phyloP scores from a whole-genome alignment of 805 yeast species.

The Ogataea allantospora region DNA sequence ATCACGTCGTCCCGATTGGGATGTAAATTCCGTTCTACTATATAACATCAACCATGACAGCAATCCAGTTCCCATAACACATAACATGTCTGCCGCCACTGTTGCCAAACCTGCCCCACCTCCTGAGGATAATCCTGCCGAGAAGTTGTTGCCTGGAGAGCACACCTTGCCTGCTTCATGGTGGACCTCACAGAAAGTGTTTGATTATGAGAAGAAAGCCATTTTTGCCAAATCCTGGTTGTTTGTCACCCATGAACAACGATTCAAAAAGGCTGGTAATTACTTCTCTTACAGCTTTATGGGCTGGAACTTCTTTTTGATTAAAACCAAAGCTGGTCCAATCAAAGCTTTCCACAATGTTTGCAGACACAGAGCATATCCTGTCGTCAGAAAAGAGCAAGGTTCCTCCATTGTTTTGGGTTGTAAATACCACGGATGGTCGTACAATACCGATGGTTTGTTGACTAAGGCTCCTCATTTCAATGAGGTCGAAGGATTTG shows the following conservation, averaged over 20 bases:
- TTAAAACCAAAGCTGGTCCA: slow-evolving; percentile 50
- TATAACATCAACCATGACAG: slow-evolving; percentile 1
- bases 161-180: slow-evolving; percentile 65
- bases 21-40: slow-evolving; percentile 8
- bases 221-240: slow-evolving; percentile 58
- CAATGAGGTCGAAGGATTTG: slow-evolving; percentile 57
- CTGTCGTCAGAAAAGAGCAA: slow-evolving; percentile 55
- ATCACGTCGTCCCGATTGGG: slow-evolving; percentile 7
- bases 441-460: slow-evolving; percentile 58
- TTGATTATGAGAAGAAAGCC: slow-evolving; percentile 57
- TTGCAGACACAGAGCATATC: slow-evolving; percentile 65
- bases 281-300: slow-evolving; percentile 49
- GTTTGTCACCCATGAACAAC: slow-evolving; percentile 48
- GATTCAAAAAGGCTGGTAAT: slow-evolving; percentile 58
- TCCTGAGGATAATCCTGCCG: slow-evolving; percentile 30
- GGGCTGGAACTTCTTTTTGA: slow-evolving; percentile 55
- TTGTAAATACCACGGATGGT: slow-evolving; percentile 66
- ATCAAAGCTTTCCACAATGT: slow-evolving; percentile 63
- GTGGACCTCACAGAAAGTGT: slow-evolving; percentile 61
- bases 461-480: slow-evolving; percentile 63
- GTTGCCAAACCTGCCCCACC: slow-evolving; percentile 29
- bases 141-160: slow-evolving; percentile 37
- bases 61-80: neutral
- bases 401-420: slow-evolving; percentile 60
- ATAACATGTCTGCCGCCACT: slow-evolving; percentile 29